Conservation (phyloP, 257 asterid species). For the Solanum dulcamara region DNA sequence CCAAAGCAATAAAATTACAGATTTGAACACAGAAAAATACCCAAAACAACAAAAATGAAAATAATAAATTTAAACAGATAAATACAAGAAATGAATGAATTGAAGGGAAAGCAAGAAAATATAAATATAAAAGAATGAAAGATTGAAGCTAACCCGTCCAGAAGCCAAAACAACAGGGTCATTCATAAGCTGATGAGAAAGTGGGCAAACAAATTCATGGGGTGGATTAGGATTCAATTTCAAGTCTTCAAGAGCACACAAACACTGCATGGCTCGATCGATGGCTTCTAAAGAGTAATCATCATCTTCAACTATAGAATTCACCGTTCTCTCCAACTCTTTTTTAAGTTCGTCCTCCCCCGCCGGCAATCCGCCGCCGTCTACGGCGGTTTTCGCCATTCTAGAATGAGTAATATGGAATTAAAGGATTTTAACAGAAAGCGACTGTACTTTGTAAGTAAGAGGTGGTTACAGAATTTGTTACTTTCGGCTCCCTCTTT, state of each 20-base stretch:
- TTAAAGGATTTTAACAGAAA: background rate
- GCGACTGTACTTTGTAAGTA: background rate
- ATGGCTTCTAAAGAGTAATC: constrained; percentile 17
- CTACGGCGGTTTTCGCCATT: constrained; percentile 11
- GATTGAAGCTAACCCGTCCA: constrained; percentile 36
- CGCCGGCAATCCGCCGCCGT: background rate
- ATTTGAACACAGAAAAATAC: background rate
- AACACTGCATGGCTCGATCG: constrained; percentile 24
- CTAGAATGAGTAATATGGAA: background rate
- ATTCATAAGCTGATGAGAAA: constrained; percentile 35
- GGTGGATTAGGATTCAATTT: constrained; percentile 21
- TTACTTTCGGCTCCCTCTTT: background rate
- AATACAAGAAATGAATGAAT: background rate
- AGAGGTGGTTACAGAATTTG: background rate
- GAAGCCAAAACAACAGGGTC: constrained; percentile 52
- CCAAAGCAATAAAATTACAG: background rate
- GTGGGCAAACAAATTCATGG: constrained; percentile 33
- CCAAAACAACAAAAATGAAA: background rate
- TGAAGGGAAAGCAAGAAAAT: background rate
- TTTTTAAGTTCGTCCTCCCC: constrained; percentile 28
- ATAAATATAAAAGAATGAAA: background rate
- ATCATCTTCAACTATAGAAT: constrained; percentile 21
- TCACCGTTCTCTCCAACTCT: constrained; percentile 24
- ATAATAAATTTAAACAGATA: background rate
- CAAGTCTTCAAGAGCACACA: constrained; percentile 23